These are phyloP conservation scores for Jaapia argillacea DNA, from an alignment of 768 basidiomycete species.

Conservation along the genomic window DNA sequence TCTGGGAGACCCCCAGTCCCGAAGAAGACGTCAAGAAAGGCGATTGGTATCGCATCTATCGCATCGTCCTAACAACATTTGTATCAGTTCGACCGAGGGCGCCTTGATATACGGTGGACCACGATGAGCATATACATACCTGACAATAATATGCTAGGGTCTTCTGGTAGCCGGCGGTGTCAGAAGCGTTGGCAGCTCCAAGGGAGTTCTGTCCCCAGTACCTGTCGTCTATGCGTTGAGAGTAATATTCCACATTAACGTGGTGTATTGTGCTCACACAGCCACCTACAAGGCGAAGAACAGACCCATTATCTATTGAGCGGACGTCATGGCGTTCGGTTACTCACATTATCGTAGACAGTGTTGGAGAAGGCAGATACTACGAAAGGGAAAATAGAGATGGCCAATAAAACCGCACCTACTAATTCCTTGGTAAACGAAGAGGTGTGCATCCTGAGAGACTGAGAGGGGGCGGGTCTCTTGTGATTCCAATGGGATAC, in stretches of 20 bases:
- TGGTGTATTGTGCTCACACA: slow-evolving; percentile 29
- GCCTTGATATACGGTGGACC: background rate
- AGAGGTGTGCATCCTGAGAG: too few species aligned
- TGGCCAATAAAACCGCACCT: too few species aligned
- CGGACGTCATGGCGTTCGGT: too few species aligned
- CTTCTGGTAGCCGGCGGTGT: slow-evolving; percentile 50
- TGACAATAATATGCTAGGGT: slow-evolving; percentile 55
- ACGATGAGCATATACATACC: slow-evolving; percentile 19
- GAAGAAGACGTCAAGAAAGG: slow-evolving; percentile 62
- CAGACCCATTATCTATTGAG: slow-evolving; percentile 5
- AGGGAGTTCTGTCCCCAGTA: slow-evolving; percentile 77
- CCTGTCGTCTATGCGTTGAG: slow-evolving; percentile 12
- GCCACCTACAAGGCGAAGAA: slow-evolving; percentile 32
- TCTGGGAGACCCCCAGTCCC: slow-evolving; percentile 50
- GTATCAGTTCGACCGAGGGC: too few species aligned
- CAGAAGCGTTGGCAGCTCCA: slow-evolving; percentile 38
- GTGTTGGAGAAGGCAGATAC: too few species aligned
- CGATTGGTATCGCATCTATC: slow-evolving; percentile 59
- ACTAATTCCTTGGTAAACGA: too few species aligned
- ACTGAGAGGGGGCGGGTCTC: too few species aligned
- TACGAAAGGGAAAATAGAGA: too few species aligned
- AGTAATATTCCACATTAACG: background rate
- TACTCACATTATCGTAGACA: too few species aligned
- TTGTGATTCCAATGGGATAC: too few species aligned
- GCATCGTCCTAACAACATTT: slow-evolving; percentile 40